Base-by-base conservation (phyloP, 2,329 filamentous ascomycete species). In the Penicillium griseofulvum region DNA sequence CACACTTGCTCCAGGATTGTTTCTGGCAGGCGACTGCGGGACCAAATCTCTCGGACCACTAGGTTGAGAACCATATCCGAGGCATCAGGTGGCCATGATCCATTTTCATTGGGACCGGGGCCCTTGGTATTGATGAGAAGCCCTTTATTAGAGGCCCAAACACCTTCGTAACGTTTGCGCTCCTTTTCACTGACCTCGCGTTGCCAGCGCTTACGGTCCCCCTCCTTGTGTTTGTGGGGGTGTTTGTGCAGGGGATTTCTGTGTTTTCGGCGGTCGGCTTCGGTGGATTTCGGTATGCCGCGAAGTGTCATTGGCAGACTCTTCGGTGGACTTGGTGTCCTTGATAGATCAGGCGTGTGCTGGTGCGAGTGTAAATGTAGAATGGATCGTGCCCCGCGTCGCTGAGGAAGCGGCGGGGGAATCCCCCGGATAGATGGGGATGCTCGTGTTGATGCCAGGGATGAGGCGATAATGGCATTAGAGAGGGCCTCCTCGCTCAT, bases 121-220 rank as follows among this genome's bases (percentile, higher is more conserved):
- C 14, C 14, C 14, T 34, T 14, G 14, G 31, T 34, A 31, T 63
- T 66, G 28, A 77, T 65, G 37, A 72, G 65, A 17, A 76, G 51
- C 11, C 78, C 77, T 64, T 73, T 74, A 57, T 80, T 80, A 5
- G 78, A 77, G 29, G 77, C 78, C 77, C 78, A 80, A 5, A 80
- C 76, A 4, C 77, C 78, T 63, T 80, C 78, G 56, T 80, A 80
- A 49, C 77, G 68, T 58, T 78, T 80, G 34, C 77, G 70, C 52
- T 79, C 76, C 28, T 70, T 67, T 56, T 78, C 76, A 1, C 72
- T 76, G 12, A 80, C 64, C 54, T 74, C 72, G 44, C 72, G 72
- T 39, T 72, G 68, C 75, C 76, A 79, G 52, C 73, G 65, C 57
- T 74, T 78, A 9, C 77, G 76, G 64, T 78, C 74, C 4, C 77